phyloP scores from a whole-genome alignment of 441 rosid species.

The Capsella rubella region DNA sequence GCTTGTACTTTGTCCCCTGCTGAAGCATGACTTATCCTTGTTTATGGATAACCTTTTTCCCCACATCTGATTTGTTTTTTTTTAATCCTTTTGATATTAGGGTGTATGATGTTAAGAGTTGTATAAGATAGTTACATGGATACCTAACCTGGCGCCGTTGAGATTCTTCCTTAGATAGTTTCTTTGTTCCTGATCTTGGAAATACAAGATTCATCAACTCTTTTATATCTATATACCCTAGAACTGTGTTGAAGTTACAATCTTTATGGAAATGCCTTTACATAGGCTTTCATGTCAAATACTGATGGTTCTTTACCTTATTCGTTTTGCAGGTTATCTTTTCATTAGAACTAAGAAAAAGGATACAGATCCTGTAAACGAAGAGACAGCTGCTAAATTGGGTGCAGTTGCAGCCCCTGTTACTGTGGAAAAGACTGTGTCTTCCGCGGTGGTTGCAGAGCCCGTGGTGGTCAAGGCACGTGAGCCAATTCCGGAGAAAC shows the following conservation, averaged over 20 bases:
- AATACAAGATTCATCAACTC: neutral
- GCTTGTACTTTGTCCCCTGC: neutral
- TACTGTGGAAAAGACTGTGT: constrained; percentile 46
- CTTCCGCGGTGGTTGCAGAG: constrained; percentile 39
- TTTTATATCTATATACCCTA: neutral
- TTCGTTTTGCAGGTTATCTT: constrained; percentile 64
- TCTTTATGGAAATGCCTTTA: neutral
- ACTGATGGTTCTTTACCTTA: constrained; percentile 28
- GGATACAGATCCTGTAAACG: constrained; percentile 49
- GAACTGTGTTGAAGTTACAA: neutral
- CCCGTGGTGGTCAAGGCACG: constrained; percentile 53
- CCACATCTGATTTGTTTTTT: neutral
- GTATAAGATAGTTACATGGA: constrained; percentile 1
- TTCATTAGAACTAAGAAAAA: constrained; percentile 78
- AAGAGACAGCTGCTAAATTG: constrained; percentile 46
- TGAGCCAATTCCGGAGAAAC: constrained; percentile 70
- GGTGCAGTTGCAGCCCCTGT: constrained; percentile 39
- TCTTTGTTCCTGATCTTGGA: constrained; percentile 6
- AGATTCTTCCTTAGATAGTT: neutral
- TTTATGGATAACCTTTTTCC: neutral
- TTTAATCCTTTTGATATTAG: neutral
- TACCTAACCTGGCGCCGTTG: neutral
- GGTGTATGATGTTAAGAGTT: neutral
- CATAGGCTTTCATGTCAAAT: neutral
- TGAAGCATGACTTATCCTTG: constrained; percentile 13